Evolutionary conservation across 2,329 filamentous ascomycete genomes (phyloP), one percentile per base, ranked within the genome.

Genomic region (Acrocalymma vagum): DNA sequence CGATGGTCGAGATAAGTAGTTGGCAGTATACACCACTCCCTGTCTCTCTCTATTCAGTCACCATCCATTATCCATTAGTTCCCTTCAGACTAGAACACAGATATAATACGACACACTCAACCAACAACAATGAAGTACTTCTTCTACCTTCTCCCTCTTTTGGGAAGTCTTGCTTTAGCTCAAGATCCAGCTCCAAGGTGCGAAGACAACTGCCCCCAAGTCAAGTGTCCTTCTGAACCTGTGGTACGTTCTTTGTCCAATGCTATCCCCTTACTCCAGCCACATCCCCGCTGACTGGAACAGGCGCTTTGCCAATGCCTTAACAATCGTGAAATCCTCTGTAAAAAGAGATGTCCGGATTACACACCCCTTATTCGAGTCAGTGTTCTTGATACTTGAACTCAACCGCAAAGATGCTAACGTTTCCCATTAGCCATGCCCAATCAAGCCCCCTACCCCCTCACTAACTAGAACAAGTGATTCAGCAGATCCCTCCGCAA

Each of bases 301-400:
- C 9, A 66, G 64, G 44, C 42, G 26, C 52, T 60, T 10, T 67
- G 64, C 37, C 29, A 46, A 23, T 67, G 64, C 31, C 34, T 59
- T 31, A 67, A 66, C 37, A 29, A 30, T 23, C 44, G 53, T 2
- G 64, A 67, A 39, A 45, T 37, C 17, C 27, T 45, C 0, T 67
- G 64, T 48, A 45, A 55, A 15, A 30, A 40, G 8, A 32, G 17
- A 16, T 67, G 64, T 31, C 57, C 60, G 9, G 41, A 51, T 1
- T 65, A 66, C 38, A 17, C 34, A 2, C 55, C 55, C 2, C 38
- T 31, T 2, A 48, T 52, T 39, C 10, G 42, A 17, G 48, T 54
- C 40, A 28, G 57, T 52, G 31, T 16, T 32, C 16, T 30, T 15
- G 10, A 11, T 30, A 11, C 28, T 8, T 7, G 20, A 30, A 20